Evolutionary conservation across 768 basidiomycete species (phyloP).

Genomic region (Wakefieldia striispora): DNA sequence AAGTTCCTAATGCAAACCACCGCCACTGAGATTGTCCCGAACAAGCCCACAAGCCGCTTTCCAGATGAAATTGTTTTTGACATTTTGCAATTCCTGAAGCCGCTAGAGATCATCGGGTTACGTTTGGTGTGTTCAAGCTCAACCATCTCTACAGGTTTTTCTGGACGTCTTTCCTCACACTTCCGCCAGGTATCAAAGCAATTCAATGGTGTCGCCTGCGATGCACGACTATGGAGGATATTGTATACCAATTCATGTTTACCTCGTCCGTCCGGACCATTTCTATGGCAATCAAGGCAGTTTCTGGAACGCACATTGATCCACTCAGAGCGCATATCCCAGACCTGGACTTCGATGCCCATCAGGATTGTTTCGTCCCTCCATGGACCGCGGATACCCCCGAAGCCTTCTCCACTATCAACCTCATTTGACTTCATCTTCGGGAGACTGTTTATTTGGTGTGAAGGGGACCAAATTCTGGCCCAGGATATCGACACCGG

Average conservation of each 20-base stretch:
- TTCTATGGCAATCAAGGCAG: slow-evolving; percentile 17
- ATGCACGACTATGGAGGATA: slow-evolving; percentile 17
- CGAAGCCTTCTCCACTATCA: slow-evolving; percentile 12
- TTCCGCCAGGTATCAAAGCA: slow-evolving; percentile 19
- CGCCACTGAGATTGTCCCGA: background rate
- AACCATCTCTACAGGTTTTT: background rate
- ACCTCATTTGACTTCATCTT: slow-evolving; percentile 23
- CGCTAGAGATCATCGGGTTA: too few relatives aligned
- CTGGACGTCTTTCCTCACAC: background rate
- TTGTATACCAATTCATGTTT: slow-evolving; percentile 15
- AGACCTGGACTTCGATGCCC: slow-evolving; percentile 20
- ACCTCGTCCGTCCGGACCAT: slow-evolving; percentile 24
- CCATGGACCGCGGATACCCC: slow-evolving; percentile 15
- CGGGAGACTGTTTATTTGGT: slow-evolving; percentile 24
- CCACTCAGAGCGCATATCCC: slow-evolving; percentile 18
- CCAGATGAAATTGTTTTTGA: slow-evolving; percentile 20
- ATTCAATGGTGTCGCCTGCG: slow-evolving; percentile 13
- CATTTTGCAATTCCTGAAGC: slow-evolving; percentile 12
- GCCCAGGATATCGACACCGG: slow-evolving; percentile 22
- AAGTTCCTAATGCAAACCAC: slow-evolving; percentile 10
- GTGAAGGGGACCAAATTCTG: slow-evolving; percentile 18
- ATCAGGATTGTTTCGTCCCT: slow-evolving; percentile 7
- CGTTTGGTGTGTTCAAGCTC: background rate
- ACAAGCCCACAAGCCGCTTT: background rate
- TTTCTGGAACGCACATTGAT: slow-evolving; percentile 18